phyloP scores from a whole-genome alignment of 306 rosid species.

The Vigna mungo region DNA sequence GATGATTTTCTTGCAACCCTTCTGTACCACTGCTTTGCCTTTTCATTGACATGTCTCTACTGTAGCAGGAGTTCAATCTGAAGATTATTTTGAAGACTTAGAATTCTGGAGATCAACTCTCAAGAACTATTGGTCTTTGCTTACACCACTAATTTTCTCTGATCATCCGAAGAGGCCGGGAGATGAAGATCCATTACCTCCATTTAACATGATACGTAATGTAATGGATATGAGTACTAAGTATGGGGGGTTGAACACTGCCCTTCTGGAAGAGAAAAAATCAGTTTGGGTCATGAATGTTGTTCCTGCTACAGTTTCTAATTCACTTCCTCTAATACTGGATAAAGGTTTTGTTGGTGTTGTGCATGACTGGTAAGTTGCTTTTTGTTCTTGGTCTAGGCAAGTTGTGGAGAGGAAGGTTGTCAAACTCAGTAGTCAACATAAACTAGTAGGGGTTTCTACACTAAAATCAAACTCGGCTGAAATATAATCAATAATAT shows the following conservation, averaged over 20 bases:
- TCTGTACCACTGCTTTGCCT: slow-evolving; percentile 7
- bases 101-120: slow-evolving; percentile 69
- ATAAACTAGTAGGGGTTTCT: too few species aligned
- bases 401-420: background rate
- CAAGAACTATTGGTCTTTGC: slow-evolving; percentile 84
- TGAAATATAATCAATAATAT: too few species aligned
- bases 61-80: slow-evolving; percentile 74
- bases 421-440: too few species aligned
- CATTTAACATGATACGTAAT: slow-evolving; percentile 89
- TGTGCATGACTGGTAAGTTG: slow-evolving; percentile 82
- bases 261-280: slow-evolving; percentile 77
- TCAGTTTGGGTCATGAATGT: slow-evolving; percentile 95
- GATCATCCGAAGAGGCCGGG: slow-evolving; percentile 98
- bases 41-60: slow-evolving; percentile 42
- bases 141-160: slow-evolving; percentile 88
- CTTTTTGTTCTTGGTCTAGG: background rate
- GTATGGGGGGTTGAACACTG: slow-evolving; percentile 80
- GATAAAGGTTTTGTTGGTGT: slow-evolving; percentile 86
- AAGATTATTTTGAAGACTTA: slow-evolving; percentile 69
- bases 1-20: slow-evolving; percentile 20
- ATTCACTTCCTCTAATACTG: slow-evolving; percentile 83
- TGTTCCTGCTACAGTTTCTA: slow-evolving; percentile 67
- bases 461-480: too few species aligned
- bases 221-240: slow-evolving; percentile 92
- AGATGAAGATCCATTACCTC: slow-evolving; percentile 91